Evolutionary conservation across 495 filamentous ascomycete genomes (phyloP).

Genomic region (Hyaloscypha variabilis): DNA sequence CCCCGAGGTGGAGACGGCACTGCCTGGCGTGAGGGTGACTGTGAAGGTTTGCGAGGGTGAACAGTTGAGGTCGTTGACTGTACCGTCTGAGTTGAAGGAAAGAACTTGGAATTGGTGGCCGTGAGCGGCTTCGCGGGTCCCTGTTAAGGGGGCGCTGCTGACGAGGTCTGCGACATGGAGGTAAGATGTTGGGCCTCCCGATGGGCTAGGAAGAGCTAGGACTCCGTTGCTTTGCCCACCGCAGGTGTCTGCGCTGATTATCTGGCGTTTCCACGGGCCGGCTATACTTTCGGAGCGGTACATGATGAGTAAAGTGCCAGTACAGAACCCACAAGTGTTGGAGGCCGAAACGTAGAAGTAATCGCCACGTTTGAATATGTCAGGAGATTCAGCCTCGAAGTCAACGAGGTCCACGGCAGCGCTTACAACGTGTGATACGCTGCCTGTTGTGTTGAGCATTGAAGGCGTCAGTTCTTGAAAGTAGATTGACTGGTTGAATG

Average conservation of each 20-base stretch:
- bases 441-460: constrained; percentile 24
- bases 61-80: constrained; percentile 14
- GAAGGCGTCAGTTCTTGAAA: constrained; percentile 22
- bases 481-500: constrained; percentile 26
- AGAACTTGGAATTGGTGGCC: constrained; percentile 24
- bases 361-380: constrained; percentile 27
- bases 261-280: constrained; percentile 19
- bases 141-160: constrained; percentile 13
- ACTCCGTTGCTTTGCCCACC: constrained; percentile 24
- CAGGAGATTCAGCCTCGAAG: constrained; percentile 22
- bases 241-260: constrained; percentile 22
- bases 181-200: constrained; percentile 13
- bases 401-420: constrained; percentile 21
- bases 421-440: constrained; percentile 15
- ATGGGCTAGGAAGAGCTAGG: constrained; percentile 10
- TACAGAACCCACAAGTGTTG: constrained; percentile 28
- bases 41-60: constrained; percentile 11
- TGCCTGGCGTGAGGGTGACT: constrained; percentile 6
- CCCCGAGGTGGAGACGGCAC: constrained; percentile 1
- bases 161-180: constrained; percentile 25
- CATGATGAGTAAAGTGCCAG: constrained; percentile 22
- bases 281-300: constrained; percentile 19
- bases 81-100: constrained; percentile 15
- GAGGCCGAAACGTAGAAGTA: constrained; percentile 27
- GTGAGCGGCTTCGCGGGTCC: constrained; percentile 18